Base-by-base conservation (phyloP, 306 rosid genomes). In the Corylus avellana region DNA sequence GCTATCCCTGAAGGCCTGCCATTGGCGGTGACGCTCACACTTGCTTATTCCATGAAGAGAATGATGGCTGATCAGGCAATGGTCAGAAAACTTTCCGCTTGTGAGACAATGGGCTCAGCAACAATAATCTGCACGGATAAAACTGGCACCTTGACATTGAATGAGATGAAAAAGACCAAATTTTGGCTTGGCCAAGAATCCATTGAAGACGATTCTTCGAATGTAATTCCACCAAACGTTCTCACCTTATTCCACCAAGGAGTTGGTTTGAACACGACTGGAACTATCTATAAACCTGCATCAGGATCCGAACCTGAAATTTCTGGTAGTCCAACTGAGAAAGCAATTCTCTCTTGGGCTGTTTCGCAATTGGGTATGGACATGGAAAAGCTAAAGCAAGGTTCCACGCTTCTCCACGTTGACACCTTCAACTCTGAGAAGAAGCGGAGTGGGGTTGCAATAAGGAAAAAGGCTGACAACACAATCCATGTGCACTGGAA, bases 1-100 rank as follows among this genome's bases (percentile, higher is more conserved):
- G 98, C 98, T 25, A 94, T 94, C 64, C 98, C 98, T 1, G 98
- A 94, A 77, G 97, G 98, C 13, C 77, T 94, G 67, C 98, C 98
- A 22, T 77, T 94, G 81, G 98, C 98, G 18, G 97, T 92, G 54
- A 94, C 97, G 20, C 88, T 93, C 62, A 93, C 97, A 50, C 83
- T 94, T 4, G 98, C 97, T 57, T 94, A 94, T 81, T 94, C 98
- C 63, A 94, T 94, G 98, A 94, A 90, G 80, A 91, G 97, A 89
- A 94, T 94, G 98, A 94, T 92, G 97, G 85, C 78, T 8, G 96
- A 94, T 72, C 91, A 94, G 2, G 98, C 98, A 64, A 92, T 94
- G 98, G 98, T 94, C 74, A 92, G 98, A 81, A 90, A 89, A 50
- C 90, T 94, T 61, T 89, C 97, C 1, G 98, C 97, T 57, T 94